Evolutionary conservation across 176 grass and related monocot genomes (phyloP), one percentile per base, ranked within the genome.

Genomic region (Saccharum officinarum): DNA sequence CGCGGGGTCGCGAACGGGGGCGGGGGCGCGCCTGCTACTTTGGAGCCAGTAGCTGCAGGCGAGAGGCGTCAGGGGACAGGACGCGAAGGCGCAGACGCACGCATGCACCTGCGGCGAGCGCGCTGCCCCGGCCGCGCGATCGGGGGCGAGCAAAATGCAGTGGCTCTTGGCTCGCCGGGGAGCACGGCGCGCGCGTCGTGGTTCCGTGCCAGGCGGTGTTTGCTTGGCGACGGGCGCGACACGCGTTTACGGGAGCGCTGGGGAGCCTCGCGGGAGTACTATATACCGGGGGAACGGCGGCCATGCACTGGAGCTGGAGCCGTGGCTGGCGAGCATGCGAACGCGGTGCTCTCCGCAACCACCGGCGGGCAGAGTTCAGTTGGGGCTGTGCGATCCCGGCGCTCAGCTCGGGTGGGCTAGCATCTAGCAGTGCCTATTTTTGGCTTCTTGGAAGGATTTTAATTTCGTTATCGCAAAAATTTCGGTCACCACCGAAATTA

Each of bases 41-140:
- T 23, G 38, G 67, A 38, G 34, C 15, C 38, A 9, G 6, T 34
- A 23, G 38, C 64, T 13, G 10, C 60, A 39, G 22, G 22, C 77
- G 9, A 11, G 9, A 11, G 28, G 9, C 71, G 31, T 18, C 20
- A 14, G 34, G 25, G 69, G 62, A 60, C 60, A 71, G 39, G 60
- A 69, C 82, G 37, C 72, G 54, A 12, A 33, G 67, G 33, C 67
- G 33, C 60, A 44, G 2, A 42, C 28, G 73, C 65, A 28, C 15
- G 77, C 80, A 39, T 62, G 73, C 57, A 80, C 59, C 73, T 8
- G 34, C 75, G 71, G 78, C 78, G 54, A 52, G n/a, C 37, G 18
- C 28, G 71, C 5, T 44, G 4, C 10, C 1, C 34, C 18, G 87
- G 0, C 34, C 20, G 82, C 17, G 55, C 45, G 33, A 20, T 0